These are phyloP conservation scores for Ogataea allantospora DNA, from an alignment of 805 yeast genomes.

Conservation along the genomic window DNA sequence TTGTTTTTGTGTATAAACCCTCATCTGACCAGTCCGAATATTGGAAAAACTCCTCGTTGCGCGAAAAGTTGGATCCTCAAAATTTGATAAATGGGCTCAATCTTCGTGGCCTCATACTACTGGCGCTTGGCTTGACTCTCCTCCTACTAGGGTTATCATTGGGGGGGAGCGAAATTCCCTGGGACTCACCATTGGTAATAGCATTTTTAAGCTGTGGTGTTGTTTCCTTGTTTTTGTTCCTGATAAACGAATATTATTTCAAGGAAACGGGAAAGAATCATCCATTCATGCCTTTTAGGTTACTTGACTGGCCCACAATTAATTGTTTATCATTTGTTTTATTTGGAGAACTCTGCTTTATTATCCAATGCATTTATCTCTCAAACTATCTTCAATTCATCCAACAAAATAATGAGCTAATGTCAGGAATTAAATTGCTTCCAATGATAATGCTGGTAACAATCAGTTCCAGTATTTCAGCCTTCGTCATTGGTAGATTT, in stretches of 20 bases:
- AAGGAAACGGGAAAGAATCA: slow-evolving; percentile 17
- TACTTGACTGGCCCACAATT: slow-evolving; percentile 35
- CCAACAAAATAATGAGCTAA: slow-evolving; percentile 40
- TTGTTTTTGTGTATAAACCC: slow-evolving; percentile 10
- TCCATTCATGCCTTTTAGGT: slow-evolving; percentile 47
- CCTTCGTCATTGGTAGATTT: slow-evolving; percentile 38
- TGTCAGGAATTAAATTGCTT: slow-evolving; percentile 45
- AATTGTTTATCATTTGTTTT: slow-evolving; percentile 8
- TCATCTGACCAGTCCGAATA: not conserved
- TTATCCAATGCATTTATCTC: slow-evolving; percentile 38
- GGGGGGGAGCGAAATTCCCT: slow-evolving; percentile 54
- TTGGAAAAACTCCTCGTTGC: not conserved
- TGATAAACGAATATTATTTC: slow-evolving; percentile 36
- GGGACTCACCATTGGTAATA: slow-evolving; percentile 57
- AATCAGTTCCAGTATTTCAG: slow-evolving; percentile 39
- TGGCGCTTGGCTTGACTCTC: slow-evolving; percentile 44
- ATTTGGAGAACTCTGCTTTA: slow-evolving; percentile 41
- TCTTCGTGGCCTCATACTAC: slow-evolving; percentile 36
- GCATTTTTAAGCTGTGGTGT: slow-evolving; percentile 48
- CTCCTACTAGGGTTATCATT: slow-evolving; percentile 52
- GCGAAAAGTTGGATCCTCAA: not conserved
- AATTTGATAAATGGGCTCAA: slow-evolving; percentile 8
- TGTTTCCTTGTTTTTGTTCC: slow-evolving; percentile 34
- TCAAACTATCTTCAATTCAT: slow-evolving; percentile 52
- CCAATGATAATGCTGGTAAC: slow-evolving; percentile 47